Evolutionary conservation across 1,284 basidiomycete species (phyloP).

Genomic region (Rhodotorula sp.): DNA sequence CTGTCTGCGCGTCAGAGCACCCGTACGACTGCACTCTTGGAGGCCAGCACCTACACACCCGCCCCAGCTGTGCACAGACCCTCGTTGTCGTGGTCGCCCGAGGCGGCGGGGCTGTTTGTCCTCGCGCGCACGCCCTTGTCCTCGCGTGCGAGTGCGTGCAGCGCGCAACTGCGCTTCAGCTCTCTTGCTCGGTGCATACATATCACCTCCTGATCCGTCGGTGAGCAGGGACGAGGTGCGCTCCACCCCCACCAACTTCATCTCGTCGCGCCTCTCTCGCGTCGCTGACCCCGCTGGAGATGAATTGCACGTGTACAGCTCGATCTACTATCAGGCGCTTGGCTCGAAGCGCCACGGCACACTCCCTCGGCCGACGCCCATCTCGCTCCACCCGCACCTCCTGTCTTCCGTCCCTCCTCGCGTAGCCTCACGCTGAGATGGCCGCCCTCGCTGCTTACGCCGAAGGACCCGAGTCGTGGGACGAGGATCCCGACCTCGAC

Average conservation of each 20-base stretch:
- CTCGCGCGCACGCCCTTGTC: neutral
- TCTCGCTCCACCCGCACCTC: neutral
- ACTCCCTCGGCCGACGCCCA: neutral
- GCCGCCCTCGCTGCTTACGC: neutral
- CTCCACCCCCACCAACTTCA: neutral
- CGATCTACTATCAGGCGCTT: neutral
- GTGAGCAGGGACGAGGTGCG: neutral
- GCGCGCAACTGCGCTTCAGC: neutral
- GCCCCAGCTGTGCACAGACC: neutral
- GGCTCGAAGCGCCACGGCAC: too few species aligned
- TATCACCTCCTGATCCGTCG: neutral
- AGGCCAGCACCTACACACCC: too few species aligned
- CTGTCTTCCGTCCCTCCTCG: neutral
- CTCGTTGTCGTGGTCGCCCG: neutral
- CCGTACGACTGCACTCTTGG: too few species aligned
- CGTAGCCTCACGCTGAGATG: neutral
- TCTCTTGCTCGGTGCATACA: neutral
- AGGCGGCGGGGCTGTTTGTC: neutral
- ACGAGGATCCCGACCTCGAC: constrained; percentile 26
- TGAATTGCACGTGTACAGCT: neutral
- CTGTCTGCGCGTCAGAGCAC: too few species aligned
- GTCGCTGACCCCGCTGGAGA: neutral
- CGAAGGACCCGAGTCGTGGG: constrained; percentile 24
- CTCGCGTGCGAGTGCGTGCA: neutral
- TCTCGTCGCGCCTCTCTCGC: neutral